phyloP scores from a whole-genome alignment of 2,329 filamentous ascomycete species.

The Periconia sp. region DNA sequence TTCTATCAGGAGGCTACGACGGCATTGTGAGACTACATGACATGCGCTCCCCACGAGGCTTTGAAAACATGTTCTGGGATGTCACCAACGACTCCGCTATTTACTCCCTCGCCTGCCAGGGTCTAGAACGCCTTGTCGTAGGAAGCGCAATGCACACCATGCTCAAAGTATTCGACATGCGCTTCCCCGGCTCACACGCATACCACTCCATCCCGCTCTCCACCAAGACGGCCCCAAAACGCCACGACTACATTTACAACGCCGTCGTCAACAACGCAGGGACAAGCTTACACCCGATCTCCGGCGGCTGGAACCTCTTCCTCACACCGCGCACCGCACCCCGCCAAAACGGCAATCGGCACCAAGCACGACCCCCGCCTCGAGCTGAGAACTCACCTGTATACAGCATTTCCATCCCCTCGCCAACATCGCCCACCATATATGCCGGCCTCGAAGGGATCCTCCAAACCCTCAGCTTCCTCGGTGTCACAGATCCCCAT shows the following conservation, averaged over 20 bases:
- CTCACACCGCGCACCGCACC: conserved; percentile 47
- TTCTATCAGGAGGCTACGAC: conserved; percentile 67
- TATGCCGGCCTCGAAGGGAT: conserved; percentile 57
- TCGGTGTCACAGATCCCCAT: conserved; percentile 48
- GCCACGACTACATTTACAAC: conserved; percentile 21
- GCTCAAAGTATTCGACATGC: conserved; percentile 68
- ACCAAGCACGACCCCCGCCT: conserved; percentile 19
- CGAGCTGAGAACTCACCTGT: conserved; percentile 47
- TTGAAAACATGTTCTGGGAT: conserved; percentile 60
- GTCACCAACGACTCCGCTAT: conserved; percentile 63
- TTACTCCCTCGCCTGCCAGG: conserved; percentile 64
- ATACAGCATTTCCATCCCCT: conserved; percentile 56
- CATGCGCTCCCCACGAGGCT: conserved; percentile 58
- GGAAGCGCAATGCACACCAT: conserved; percentile 64
- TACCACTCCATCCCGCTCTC: conserved; percentile 44
- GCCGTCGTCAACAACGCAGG: conserved; percentile 15
- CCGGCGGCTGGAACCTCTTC: conserved; percentile 55
- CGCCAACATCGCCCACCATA: conserved; percentile 50
- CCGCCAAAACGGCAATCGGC: conserved; percentile 19
- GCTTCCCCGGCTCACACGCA: conserved; percentile 51
- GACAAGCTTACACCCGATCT: conserved; percentile 5
- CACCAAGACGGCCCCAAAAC: conserved; percentile 6
- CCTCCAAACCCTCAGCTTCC: conserved; percentile 53
- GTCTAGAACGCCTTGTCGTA: conserved; percentile 62
- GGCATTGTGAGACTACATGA: conserved; percentile 65